Conservation (phyloP, 257 asterid species). For the Lycium barbarum region DNA sequence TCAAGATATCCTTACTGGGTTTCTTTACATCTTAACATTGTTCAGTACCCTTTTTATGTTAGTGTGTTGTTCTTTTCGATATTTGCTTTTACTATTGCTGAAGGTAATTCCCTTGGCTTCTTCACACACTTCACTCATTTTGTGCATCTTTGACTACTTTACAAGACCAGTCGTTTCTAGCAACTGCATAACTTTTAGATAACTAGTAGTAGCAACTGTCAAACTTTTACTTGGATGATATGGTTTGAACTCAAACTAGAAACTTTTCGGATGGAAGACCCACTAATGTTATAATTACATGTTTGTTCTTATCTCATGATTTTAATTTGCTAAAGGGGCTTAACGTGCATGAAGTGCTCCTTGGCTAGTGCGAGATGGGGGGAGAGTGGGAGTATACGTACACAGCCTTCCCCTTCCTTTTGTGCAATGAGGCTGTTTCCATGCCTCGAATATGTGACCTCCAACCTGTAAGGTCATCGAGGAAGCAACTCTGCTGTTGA, state of each 20-base stretch:
- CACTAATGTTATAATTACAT: conserved; percentile 1
- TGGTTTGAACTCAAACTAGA: conserved; percentile 4
- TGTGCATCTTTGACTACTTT: neutral
- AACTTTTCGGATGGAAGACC: neutral
- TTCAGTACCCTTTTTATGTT: conserved; percentile 32
- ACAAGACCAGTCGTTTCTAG: neutral
- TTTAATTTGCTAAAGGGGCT: conserved; percentile 9
- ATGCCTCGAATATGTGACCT: neutral
- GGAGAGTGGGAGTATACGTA: neutral
- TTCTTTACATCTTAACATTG: conserved; percentile 33
- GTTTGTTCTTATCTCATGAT: conserved; percentile 10
- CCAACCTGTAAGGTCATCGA: neutral
- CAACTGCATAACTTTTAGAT: neutral
- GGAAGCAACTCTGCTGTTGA: conserved; percentile 13
- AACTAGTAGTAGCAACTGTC: neutral
- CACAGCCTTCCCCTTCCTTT: conserved; percentile 6
- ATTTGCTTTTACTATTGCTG: conserved; percentile 23
- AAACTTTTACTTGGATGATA: neutral
- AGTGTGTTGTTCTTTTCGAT: neutral
- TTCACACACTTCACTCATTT: conserved; percentile 4
- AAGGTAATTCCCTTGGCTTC: neutral
- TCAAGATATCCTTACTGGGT: conserved; percentile 81
- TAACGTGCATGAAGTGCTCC: neutral
- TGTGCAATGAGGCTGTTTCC: conserved; percentile 1
- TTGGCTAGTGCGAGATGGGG: neutral